Percentiles rank a stretch among this genome's conserved stretches.
Conservation (phyloP, 768 basidiomycete species). For the Neoboletus magnificus region DNA sequence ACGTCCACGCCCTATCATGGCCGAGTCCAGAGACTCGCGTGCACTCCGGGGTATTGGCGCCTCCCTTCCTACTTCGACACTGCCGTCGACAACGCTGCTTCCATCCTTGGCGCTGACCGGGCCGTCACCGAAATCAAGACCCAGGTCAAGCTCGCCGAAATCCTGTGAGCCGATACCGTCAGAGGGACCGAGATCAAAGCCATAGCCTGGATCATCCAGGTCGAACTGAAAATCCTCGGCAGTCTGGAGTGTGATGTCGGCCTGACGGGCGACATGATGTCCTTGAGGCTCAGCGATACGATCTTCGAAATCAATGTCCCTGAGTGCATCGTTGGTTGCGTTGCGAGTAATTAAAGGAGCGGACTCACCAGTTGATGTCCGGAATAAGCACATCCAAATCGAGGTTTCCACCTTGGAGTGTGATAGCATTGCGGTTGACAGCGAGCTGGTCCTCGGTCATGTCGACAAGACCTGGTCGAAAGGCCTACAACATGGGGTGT, state of each 20-base stretch:
- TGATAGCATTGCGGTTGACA: conserved; percentile 86
- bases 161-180: conserved; percentile 88
- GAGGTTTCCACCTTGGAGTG: conserved; percentile 70
- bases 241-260: conserved; percentile 84
- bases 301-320: conserved; percentile 80
- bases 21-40: conserved; percentile 61
- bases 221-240: conserved; percentile 72
- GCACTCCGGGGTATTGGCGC: conserved; percentile 44
- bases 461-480: conserved; percentile 93
- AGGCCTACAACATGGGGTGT: conserved; percentile 54
- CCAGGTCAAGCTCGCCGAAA: conserved; percentile 68
- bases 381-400: conserved; percentile 80
- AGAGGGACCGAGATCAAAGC: conserved; percentile 75
- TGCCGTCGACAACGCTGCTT: conserved; percentile 51
- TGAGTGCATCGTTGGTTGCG: conserved; percentile 29
- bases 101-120: conserved; percentile 36
- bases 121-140: conserved; percentile 72
- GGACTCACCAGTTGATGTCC: conserved; percentile 71
- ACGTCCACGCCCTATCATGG: conserved; percentile 48
- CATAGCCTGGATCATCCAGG: conserved; percentile 52
- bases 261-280: conserved; percentile 78
- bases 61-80: conserved; percentile 77
- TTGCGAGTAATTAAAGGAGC: background rate
- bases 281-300: conserved; percentile 59
- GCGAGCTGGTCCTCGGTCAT: conserved; percentile 92